Base-by-base conservation (phyloP, 1,284 basidiomycete genomes). In the Baeospora myosura region DNA sequence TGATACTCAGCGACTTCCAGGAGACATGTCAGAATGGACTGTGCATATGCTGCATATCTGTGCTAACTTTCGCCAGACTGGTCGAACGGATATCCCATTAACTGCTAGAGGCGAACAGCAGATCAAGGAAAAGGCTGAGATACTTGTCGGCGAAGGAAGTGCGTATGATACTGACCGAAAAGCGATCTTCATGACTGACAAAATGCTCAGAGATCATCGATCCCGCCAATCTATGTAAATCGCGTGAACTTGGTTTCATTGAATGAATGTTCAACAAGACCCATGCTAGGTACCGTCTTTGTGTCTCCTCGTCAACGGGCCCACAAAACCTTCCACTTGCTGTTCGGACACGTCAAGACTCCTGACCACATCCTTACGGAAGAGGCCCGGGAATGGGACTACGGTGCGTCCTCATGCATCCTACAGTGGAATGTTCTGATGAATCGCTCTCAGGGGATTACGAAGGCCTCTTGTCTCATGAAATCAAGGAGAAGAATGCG, bases 301-400 rank as follows among this genome's bases (percentile, higher is more conserved):
- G 73, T 96, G 38, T 95, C 91, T 20, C 93, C 93, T 8, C 79
- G 93, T 34, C 66, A 74, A 46, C 80, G 93, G 37, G 90, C 93
- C 1, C 84, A 86, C 52, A 76, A 66, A 52, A 97, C 93, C 0
- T 94, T 90, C 55, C 75, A 91, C 48, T 71, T 95, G 34, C 64
- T 91, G 21, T 91, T 91, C 46, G 72, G 70, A 14, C 72, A 78
- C 47, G 58, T 76, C 3, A 52, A 71, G 35, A 43, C 61, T 16
- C 83, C 84, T 3, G 50, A 68, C 36, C 76, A 81, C 52, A 57
- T 70, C 20, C 58, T 79, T 33, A 80, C 81, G 0, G 85, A 88
- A 50, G 71, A 34, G 33, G 76, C 76, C 32, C 68, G 77, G 37
- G 87, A 94, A 61, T 94, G 91, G 89, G 85, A 93, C 54, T 94